A percentile compares a stretch with the other conserved stretches of the same genome.
Evolutionary conservation across 2,329 filamentous ascomycete species (phyloP).

Genomic region (Fusarium lyarnte): DNA sequence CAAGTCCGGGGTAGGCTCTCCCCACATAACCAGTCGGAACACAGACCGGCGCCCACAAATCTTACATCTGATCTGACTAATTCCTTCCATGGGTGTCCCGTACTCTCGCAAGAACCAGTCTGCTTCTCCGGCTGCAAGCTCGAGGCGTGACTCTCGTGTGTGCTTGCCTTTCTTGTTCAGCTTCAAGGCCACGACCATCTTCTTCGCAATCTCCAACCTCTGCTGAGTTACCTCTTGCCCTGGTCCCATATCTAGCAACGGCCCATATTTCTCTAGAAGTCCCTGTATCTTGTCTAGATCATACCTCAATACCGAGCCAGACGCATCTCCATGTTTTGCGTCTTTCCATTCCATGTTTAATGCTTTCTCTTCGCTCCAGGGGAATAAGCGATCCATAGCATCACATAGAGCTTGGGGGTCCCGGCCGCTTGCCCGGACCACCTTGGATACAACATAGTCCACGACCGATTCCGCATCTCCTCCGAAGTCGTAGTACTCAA

Average conservation of each 20-base stretch:
- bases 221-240: not conserved
- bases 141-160: not conserved
- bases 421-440: not conserved
- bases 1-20: not conserved
- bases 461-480: not conserved
- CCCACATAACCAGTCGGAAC: not conserved
- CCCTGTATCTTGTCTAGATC: not conserved
- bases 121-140: not conserved
- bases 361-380: not conserved
- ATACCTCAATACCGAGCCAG: accelerated
- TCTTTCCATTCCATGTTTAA: not conserved
- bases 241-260: not conserved
- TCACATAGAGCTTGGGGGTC: not conserved
- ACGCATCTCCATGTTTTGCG: accelerated
- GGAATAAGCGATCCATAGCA: not conserved
- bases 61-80: not conserved
- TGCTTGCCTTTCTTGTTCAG: not conserved
- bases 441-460: not conserved
- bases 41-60: not conserved
- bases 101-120: not conserved
- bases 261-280: not conserved
- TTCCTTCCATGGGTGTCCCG: not conserved
- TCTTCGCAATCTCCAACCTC: not conserved
- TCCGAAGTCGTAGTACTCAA: not conserved
- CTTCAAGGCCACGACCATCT: not conserved